Evolutionary conservation across 164 flowering plant genomes (phyloP), one percentile per base, ranked within the genome.

Genomic region (Taxillus chinensis): DNA sequence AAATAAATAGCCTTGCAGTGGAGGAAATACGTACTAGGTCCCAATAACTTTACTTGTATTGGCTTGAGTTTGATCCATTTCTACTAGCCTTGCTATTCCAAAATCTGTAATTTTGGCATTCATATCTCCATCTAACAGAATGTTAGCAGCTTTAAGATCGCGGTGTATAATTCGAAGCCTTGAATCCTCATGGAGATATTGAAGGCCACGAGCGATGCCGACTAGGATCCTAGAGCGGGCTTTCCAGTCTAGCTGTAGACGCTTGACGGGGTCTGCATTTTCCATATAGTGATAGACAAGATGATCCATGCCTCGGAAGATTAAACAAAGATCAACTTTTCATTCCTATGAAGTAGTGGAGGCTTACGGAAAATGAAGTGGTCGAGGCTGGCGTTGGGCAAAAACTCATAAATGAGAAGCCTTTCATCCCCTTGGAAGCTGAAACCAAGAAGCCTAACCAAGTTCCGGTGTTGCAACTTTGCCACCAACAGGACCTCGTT

Each of bases 141-240:
- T 43, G 55, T 77, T 79, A 58, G 75, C 69, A 3, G 83, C 69
- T 67, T 82, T 82, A 2, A 82, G 64, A 72, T 82, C 83, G 8
- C 82, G 70, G 52, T 79, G 86, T 40, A 82, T 71, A n/a, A 81
- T 79, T 48, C 68, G 53, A 2, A 79, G 69, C 4, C 72, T 71
- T 41, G 86, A 79, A 61, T 82, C 83, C 48, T 79, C 74, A 16
- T 82, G 86, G 51, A 82, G 78, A 54, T 82, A 82, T 7, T 80
- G 68, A 10, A 82, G 68, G 3, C 86, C 84, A 39, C 75, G 63
- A 37, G 78, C 79, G 55, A 80, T 77, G 37, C 86, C 87, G 46
- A 50, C 45, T 7, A 79, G 77, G 16, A 83, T 77, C 12, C 77
- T 73, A 61, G 59, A 58, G 2, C 80, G 71, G 3, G 27, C 52